Evolutionary conservation across 164 flowering plant genomes (phyloP), one percentile per base, ranked within the genome.

Genomic region (Liquidambar formosana): DNA sequence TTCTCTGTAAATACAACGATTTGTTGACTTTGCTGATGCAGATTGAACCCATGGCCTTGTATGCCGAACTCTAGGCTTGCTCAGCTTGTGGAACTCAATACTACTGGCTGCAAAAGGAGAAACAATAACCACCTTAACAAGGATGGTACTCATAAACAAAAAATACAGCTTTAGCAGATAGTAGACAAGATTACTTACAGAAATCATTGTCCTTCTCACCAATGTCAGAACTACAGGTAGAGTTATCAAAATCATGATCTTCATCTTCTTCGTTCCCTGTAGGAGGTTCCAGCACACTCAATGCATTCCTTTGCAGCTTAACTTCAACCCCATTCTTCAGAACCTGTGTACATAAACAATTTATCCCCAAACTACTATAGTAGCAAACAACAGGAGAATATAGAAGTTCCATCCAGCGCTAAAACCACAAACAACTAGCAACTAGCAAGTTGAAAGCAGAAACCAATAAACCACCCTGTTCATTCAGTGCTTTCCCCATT

Each of bases 251-350:
- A 66, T 88, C 87, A 65, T 64, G 70, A 25, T 87, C 92, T 19
- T 81, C 88, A 61, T 92, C 97, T 11, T 81, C 87, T 76, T 91
- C 96, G 69, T 91, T 81, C 41, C 98, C 97, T 0, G 91, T 89
- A 1, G 97, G 96, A 59, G 82, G 89, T 80, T 92, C 98, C 12
- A 94, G 73, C 72, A 94, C 98, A 71, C 96, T 91, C 63, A 94
- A 65, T 13, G 98, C 98, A 77, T 94, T 94, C 81, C 98, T 83
- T 65, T 94, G 98, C 67, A 94, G 81, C 81, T 92, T 94, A 10
- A 94, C 98, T 80, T 94, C 98, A 52, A 82, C 83, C 49, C 98
- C 98, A 80, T 94, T 94, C 72, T 89, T 94, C 80, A 94, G 62
- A 69, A 94, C 97, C 98, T 94, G 62, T 12, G 23, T 52, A 44